Evolutionary conservation across 768 basidiomycete genomes (phyloP).

Genomic region (Russula ochroleuca): DNA sequence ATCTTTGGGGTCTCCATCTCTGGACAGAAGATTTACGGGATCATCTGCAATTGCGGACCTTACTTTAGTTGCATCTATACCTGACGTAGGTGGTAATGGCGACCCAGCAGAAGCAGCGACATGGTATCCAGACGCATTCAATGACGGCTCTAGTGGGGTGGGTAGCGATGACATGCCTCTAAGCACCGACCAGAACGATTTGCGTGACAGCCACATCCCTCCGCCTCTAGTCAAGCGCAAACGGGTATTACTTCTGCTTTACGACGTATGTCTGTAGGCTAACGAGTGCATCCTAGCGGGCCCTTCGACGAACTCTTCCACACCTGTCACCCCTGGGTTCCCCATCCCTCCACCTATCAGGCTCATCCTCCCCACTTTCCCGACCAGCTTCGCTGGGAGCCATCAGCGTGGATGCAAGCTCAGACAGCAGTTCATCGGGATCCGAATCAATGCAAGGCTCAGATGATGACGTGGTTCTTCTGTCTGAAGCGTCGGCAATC

Average conservation of each 20-base stretch:
- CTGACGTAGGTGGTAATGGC: background rate
- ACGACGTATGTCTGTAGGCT: background rate
- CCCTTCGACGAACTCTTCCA: slow-evolving; percentile 4
- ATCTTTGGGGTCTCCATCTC: background rate
- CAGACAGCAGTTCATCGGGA: background rate
- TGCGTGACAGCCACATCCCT: background rate
- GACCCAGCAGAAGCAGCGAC: background rate
- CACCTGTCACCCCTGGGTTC: slow-evolving; percentile 15
- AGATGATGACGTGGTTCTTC: background rate
- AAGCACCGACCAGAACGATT: background rate
- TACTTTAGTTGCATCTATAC: background rate
- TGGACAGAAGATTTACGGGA: background rate
- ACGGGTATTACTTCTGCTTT: slow-evolving; percentile 10
- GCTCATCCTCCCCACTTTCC: background rate
- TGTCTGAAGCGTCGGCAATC: slow-evolving; percentile 6
- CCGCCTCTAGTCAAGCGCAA: slow-evolving; percentile 12
- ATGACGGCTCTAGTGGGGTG: slow-evolving; percentile 8
- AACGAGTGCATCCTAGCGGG: slow-evolving; percentile 10
- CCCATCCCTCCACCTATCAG: background rate
- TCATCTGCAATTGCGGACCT: background rate
- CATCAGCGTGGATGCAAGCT: slow-evolving; percentile 4
- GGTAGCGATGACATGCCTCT: slow-evolving; percentile 4
- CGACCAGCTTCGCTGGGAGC: background rate
- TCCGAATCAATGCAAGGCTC: slow-evolving; percentile 1
- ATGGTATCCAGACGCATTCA: slow-evolving; percentile 20